These are phyloP conservation scores for Lactuca saligna DNA, from an alignment of 129 eudicot species.

Conservation along the genomic window DNA sequence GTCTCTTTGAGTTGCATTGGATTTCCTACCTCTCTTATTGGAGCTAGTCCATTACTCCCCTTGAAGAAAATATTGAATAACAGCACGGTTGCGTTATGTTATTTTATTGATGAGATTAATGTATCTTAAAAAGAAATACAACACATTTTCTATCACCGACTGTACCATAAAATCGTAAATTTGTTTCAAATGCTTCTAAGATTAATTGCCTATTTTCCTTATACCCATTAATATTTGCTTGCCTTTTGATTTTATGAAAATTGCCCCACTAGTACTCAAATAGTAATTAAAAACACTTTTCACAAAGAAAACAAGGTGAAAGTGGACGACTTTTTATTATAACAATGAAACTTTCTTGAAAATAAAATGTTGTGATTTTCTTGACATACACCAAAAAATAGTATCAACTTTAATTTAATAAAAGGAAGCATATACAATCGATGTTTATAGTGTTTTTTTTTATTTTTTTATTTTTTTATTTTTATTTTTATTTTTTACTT, in stretches of 20 bases:
- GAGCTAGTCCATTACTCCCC: conserved; percentile 32
- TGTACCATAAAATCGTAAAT: too few relatives aligned
- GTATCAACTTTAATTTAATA: neutral
- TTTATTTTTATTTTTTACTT: too few relatives aligned
- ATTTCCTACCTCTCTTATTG: conserved; percentile 32
- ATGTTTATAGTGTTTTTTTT: neutral
- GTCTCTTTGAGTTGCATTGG: conserved; percentile 34
- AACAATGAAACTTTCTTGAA: neutral
- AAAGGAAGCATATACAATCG: neutral
- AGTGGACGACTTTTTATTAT: neutral
- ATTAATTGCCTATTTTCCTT: neutral
- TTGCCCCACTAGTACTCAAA: too few relatives aligned
- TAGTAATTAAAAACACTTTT: neutral
- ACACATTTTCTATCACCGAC: too few relatives aligned
- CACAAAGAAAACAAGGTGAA: too few relatives aligned
- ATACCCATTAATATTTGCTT: neutral
- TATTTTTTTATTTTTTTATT: too few relatives aligned
- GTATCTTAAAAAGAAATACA: too few relatives aligned
- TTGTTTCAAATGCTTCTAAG: too few relatives aligned
- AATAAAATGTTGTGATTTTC: neutral
- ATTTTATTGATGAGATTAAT: neutral
- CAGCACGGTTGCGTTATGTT: neutral
- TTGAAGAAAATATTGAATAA: neutral
- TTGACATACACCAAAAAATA: neutral
- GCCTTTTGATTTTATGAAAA: too few relatives aligned